Percentiles rank a stretch among this genome's conserved stretches.
Evolutionary conservation across 1,284 basidiomycete species (phyloP).

Genomic region (Sanghuangporus sanghuang): DNA sequence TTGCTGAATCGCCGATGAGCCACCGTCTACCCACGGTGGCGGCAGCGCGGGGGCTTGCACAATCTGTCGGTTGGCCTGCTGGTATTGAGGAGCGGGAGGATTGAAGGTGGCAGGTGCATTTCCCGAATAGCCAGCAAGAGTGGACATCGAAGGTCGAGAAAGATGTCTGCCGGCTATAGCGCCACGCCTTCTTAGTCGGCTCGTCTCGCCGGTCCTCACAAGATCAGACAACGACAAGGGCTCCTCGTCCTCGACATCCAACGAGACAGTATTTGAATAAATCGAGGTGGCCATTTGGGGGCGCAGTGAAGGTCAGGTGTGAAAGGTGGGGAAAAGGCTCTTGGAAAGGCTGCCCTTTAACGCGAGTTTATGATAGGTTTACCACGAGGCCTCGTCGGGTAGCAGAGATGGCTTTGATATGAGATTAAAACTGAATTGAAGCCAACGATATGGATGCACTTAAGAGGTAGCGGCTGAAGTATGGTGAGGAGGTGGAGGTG

Average conservation of each 20-base stretch:
- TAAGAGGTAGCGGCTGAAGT: not conserved
- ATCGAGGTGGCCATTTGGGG: slow-evolving; percentile 6
- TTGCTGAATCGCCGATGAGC: not conserved
- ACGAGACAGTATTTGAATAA: slow-evolving; percentile 6
- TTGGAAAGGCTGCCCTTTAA: not conserved
- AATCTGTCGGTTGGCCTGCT: not conserved
- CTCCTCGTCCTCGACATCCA: slow-evolving; percentile 46
- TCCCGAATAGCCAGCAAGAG: not conserved
- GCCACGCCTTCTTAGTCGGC: slow-evolving; percentile 62
- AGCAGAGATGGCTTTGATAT: not conserved
- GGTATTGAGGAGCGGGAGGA: not conserved
- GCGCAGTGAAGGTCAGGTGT: not conserved
- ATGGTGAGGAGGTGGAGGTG: not conserved
- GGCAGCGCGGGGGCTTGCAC: not conserved
- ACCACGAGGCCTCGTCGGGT: slow-evolving; percentile 7
- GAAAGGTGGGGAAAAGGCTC: not conserved
- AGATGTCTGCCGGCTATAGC: slow-evolving; percentile 38
- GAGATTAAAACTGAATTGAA: not conserved
- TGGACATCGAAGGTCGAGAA: slow-evolving; percentile 1
- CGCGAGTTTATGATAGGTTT: not conserved
- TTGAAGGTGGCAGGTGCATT: not conserved
- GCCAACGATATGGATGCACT: not conserved
- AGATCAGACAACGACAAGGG: slow-evolving; percentile 67
- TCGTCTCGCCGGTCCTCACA: slow-evolving; percentile 63
- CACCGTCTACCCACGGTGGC: slow-evolving; percentile 5